Percentiles rank a stretch among this genome's conserved stretches.
These are phyloP conservation scores for Fusarium gaditjirri DNA, from an alignment of 2,329 filamentous ascomycete genomes.

Conservation along the genomic window DNA sequence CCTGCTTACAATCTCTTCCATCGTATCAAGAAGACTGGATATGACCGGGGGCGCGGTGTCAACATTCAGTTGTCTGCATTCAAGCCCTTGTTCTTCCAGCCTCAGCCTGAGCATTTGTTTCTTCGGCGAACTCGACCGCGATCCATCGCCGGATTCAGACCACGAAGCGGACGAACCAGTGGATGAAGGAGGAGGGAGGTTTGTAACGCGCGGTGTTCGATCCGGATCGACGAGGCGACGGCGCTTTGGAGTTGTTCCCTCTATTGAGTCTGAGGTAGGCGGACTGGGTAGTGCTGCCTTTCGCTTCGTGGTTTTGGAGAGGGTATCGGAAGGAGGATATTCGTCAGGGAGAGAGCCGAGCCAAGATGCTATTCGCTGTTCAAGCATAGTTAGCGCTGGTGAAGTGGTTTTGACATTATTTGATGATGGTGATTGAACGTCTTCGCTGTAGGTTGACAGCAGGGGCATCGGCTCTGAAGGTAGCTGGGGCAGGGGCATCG, in stretches of 20 bases:
- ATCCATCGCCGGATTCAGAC: slow-evolving; percentile 16
- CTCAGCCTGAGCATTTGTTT: slow-evolving; percentile 27
- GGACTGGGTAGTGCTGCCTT: neutral
- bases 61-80: slow-evolving; percentile 1
- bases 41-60: slow-evolving; percentile 1
- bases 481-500: no score
- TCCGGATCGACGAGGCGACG: neutral
- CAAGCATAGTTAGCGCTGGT: neutral
- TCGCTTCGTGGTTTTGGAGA: neutral
- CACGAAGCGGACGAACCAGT: neutral
- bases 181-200: neutral
- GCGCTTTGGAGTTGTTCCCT: neutral
- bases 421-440: neutral
- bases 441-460: no score
- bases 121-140: slow-evolving; percentile 25
- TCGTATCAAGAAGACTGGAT: slow-evolving; percentile 1
- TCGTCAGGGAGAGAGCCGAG: slow-evolving; percentile 8
- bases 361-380: neutral
- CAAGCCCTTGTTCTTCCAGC: slow-evolving; percentile 17
- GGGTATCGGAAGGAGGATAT: neutral
- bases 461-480: neutral
- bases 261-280: neutral
- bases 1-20: slow-evolving; percentile 16
- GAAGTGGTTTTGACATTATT: neutral
- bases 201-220: neutral